Evolutionary conservation across 2,329 filamentous ascomycete species (phyloP).

Genomic region (Colletotrichum sp.): DNA sequence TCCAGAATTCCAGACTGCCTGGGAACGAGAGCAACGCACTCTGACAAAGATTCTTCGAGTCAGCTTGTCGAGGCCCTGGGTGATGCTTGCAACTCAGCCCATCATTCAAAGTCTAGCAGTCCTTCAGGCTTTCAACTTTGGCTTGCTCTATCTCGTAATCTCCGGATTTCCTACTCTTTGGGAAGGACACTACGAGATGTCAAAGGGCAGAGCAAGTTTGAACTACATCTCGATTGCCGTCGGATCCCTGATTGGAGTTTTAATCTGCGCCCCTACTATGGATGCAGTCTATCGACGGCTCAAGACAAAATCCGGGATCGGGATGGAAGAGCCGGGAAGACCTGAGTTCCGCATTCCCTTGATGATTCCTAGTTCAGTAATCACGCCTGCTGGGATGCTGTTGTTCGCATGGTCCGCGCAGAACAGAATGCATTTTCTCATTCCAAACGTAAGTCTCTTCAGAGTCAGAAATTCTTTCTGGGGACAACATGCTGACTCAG

Average conservation of each 20-base stretch:
- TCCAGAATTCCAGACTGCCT: slow-evolving; percentile 34
- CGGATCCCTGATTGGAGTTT: slow-evolving; percentile 63
- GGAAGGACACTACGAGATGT: slow-evolving; percentile 58
- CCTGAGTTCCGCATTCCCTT: slow-evolving; percentile 61
- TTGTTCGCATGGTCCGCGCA: slow-evolving; percentile 50
- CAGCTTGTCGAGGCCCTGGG: slow-evolving; percentile 58
- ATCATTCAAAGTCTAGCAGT: slow-evolving; percentile 62
- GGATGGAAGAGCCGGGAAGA: slow-evolving; percentile 25
- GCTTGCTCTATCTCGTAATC: slow-evolving; percentile 67
- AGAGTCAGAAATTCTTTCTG: not conserved
- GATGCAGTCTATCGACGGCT: slow-evolving; percentile 41
- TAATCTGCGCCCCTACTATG: slow-evolving; percentile 48
- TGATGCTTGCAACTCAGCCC: slow-evolving; percentile 61
- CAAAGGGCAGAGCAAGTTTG: slow-evolving; percentile 62
- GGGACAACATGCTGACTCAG: not conserved
- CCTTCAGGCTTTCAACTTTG: slow-evolving; percentile 65
- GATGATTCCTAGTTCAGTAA: slow-evolving; percentile 48
- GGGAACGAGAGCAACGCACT: slow-evolving; percentile 39
- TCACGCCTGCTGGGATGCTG: slow-evolving; percentile 42
- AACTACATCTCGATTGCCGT: slow-evolving; percentile 69
- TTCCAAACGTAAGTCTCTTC: slow-evolving; percentile 37
- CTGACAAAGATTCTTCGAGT: slow-evolving; percentile 26
- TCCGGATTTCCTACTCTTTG: slow-evolving; percentile 67
- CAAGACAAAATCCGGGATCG: slow-evolving; percentile 23
- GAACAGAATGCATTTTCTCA: slow-evolving; percentile 52